These are phyloP conservation scores for Penicillium decumbens DNA, from an alignment of 2,329 filamentous ascomycete genomes.

Conservation along the genomic window DNA sequence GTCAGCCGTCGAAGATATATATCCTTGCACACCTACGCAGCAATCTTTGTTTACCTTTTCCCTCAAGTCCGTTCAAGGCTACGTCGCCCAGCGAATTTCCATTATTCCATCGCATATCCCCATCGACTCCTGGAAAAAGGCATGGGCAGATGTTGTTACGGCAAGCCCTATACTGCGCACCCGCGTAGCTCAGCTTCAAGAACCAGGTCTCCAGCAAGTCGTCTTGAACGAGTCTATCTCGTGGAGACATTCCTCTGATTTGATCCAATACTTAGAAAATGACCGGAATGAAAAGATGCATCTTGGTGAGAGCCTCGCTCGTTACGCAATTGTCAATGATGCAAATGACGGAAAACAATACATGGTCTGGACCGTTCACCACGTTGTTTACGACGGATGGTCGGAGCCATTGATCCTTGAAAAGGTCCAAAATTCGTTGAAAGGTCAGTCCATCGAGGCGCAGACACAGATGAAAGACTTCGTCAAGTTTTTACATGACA, in stretches of 20 bases:
- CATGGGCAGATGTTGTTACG: conserved; percentile 43
- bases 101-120: conserved; percentile 35
- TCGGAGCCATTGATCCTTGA: conserved; percentile 38
- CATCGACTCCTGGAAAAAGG: conserved; percentile 38
- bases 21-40: conserved; percentile 41
- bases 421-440: conserved; percentile 29
- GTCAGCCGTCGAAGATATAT: conserved; percentile 38
- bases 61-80: conserved; percentile 41
- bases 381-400: conserved; percentile 52
- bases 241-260: conserved; percentile 29
- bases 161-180: conserved; percentile 46
- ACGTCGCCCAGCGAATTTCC: conserved; percentile 44
- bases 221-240: conserved; percentile 30
- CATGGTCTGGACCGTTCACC: conserved; percentile 50
- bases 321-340: conserved; percentile 33
- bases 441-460: conserved; percentile 14
- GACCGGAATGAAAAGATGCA: conserved; percentile 30
- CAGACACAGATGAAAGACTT: conserved; percentile 44
- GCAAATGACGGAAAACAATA: conserved; percentile 27
- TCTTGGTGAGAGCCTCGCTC: conserved; percentile 34
- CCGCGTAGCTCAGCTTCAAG: conserved; percentile 38
- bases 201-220: conserved; percentile 35
- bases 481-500: conserved; percentile 46
- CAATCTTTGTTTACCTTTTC: conserved; percentile 46
- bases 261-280: conserved; percentile 25